Evolutionary conservation across 495 filamentous ascomycete species (phyloP).

Genomic region (Neurospora intermedia): DNA sequence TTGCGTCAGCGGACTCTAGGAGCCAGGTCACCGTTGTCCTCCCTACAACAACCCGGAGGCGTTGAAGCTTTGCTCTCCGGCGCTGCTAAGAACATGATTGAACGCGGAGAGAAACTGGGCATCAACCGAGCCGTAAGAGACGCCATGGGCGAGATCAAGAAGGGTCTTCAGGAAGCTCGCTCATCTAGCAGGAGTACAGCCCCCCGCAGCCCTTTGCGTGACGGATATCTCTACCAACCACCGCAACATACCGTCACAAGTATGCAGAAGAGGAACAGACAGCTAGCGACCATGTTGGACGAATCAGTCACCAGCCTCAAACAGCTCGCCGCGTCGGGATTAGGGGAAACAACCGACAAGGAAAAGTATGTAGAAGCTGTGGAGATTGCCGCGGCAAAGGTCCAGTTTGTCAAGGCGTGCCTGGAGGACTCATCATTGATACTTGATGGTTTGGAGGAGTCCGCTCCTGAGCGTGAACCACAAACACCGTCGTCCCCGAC

Average conservation of each 20-base stretch:
- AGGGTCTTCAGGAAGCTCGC: conserved; percentile 33
- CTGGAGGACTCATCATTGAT: conserved; percentile 55
- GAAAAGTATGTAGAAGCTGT: conserved; percentile 35
- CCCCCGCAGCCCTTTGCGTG: conserved; percentile 4
- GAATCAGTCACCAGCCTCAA: conserved; percentile 60
- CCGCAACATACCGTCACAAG: conserved; percentile 20
- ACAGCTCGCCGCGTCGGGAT: conserved; percentile 29
- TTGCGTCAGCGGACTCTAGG: conserved; percentile 26
- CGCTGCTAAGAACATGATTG: conserved; percentile 73
- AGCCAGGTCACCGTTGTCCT: conserved; percentile 38
- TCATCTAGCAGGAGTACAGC: conserved; percentile 18
- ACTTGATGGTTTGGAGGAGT: conserved; percentile 36
- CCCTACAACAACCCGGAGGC: conserved; percentile 48
- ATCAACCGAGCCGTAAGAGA: conserved; percentile 85
- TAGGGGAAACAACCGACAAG: conserved; percentile 17
- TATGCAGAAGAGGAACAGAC: conserved; percentile 60
- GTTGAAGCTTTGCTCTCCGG: conserved; percentile 76
- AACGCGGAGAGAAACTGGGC: conserved; percentile 74
- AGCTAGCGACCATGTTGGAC: conserved; percentile 63
- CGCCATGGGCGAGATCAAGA: conserved; percentile 68
- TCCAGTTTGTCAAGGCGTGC: conserved; percentile 70
- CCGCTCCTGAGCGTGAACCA: background rate
- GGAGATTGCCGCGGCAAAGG: conserved; percentile 56
- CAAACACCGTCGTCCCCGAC: background rate
- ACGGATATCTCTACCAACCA: background rate